Base-by-base conservation (phyloP, 331 rosid species). In the Cydonia oblonga region DNA sequence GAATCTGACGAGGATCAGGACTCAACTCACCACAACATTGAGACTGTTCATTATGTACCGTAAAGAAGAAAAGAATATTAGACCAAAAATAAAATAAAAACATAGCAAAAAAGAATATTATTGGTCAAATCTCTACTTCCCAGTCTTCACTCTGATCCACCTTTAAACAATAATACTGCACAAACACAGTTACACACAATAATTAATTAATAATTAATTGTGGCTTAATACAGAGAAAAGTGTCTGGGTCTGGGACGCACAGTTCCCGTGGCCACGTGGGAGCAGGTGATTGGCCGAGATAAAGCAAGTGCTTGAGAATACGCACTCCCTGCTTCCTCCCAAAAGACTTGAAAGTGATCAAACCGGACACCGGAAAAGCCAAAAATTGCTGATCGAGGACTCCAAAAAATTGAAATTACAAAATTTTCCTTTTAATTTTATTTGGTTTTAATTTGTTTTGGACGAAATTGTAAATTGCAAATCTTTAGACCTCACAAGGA, bases 331-430 rank as follows among this genome's bases (percentile, higher is more conserved):
- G 44, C 61, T 12, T 19, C n/a, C 13, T 15, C 25, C 25, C 26
- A 8, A 67, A 56, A 4, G 20, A 38, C 29, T 33, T 4, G 23
- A 74, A 78, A 60, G 84, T 80, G 81, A 85, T 84, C 86, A 82
- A 78, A 84, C 72, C 75, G 80, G 78, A 23, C 42, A 76, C 76
- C 52, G 80, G 74, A 73, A 73, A 78, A 54, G 79, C 57, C 54
- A 13, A 54, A 22, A 73, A 28, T 57, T 71, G 54, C 67, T 64
- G 32, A 79, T 63, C 51, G 72, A 78, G 73, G 70, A 49, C 20
- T 16, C 54, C 35, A 30, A 62, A 62, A 9, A 1, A 16, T 0
- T 2, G 1, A 19, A 18, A 62, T 62, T 62, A 9, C 40, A 7
- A 23, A 23, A 24, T 30, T 18, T 62, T 4, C 4, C 20, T 30